Evolutionary conservation across 2,329 filamentous ascomycete genomes (phyloP).

Genomic region (Pyrenochaeta sp.): DNA sequence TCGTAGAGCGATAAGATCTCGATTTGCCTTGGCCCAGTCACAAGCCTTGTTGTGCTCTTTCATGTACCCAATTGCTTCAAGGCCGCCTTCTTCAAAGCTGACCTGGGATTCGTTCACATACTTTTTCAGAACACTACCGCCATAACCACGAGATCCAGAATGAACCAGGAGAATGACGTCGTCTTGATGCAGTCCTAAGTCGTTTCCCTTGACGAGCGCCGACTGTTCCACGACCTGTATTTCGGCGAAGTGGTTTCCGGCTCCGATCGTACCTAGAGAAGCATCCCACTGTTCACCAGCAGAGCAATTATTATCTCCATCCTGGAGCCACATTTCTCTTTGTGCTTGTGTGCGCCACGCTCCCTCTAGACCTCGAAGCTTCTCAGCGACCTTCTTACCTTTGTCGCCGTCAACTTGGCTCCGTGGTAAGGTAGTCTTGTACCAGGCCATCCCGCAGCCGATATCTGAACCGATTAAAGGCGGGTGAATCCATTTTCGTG

Average conservation of each 20-base stretch:
- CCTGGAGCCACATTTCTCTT: constrained; percentile 41
- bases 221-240: constrained; percentile 48
- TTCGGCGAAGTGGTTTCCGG: constrained; percentile 52
- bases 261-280: constrained; percentile 49
- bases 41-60: constrained; percentile 48
- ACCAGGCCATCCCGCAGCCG: constrained; percentile 53
- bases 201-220: constrained; percentile 5
- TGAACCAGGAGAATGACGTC: constrained; percentile 50
- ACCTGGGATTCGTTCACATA: constrained; percentile 29
- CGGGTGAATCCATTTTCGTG: constrained; percentile 47
- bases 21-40: constrained; percentile 48
- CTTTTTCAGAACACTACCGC: constrained; percentile 44
- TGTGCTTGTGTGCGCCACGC: constrained; percentile 37
- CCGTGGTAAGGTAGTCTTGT: constrained; percentile 40
- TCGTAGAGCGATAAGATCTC: constrained; percentile 50
- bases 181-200: constrained; percentile 25
- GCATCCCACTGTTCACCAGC: constrained; percentile 44
- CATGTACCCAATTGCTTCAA: constrained; percentile 40
- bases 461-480: constrained; percentile 51
- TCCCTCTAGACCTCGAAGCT: constrained; percentile 47
- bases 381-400: constrained; percentile 47
- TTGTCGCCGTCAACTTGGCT: constrained; percentile 45
- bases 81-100: constrained; percentile 37
- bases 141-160: constrained; percentile 49
- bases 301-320: constrained; percentile 23